A percentile compares a stretch with the other conserved stretches of the same genome.
Evolutionary conservation across 2,329 filamentous ascomycete species (phyloP).

Genomic region (Pleurostoma richardsiae): DNA sequence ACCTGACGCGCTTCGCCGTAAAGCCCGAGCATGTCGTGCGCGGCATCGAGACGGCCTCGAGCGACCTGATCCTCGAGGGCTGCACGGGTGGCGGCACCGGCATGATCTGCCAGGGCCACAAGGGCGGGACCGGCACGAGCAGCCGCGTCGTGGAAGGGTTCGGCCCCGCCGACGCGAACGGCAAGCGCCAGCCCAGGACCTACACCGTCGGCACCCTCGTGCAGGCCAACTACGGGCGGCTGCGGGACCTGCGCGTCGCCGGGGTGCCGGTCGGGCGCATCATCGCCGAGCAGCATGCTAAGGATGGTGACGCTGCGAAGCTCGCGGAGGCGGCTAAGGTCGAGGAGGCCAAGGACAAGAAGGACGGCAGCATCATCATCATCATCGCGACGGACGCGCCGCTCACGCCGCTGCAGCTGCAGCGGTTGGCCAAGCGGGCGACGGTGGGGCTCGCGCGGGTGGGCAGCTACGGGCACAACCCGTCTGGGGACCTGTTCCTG

Average conservation of each 20-base stretch:
- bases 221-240: slow-evolving; percentile 60
- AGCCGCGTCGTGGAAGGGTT: slow-evolving; percentile 49
- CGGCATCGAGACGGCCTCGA: slow-evolving; percentile 45
- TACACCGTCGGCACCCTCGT: slow-evolving; percentile 60
- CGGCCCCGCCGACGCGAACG: slow-evolving; percentile 21
- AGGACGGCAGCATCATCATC: slow-evolving; percentile 58
- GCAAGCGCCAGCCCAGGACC: slow-evolving; percentile 20
- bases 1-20: slow-evolving; percentile 50
- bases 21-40: slow-evolving; percentile 46
- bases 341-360: slow-evolving; percentile 37
- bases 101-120: slow-evolving; percentile 62
- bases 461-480: slow-evolving; percentile 56
- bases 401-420: slow-evolving; percentile 28
- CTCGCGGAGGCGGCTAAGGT: slow-evolving; percentile 18
- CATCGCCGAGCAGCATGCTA: slow-evolving; percentile 37
- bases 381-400: slow-evolving; percentile 45
- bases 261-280: slow-evolving; percentile 58
- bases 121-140: slow-evolving; percentile 61
- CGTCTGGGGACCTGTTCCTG: slow-evolving; percentile 62
- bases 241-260: slow-evolving; percentile 50
- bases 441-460: slow-evolving; percentile 57
- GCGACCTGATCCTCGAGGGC: slow-evolving; percentile 52
- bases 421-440: slow-evolving; percentile 26
- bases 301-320: slow-evolving; percentile 11
- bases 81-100: slow-evolving; percentile 63